Conservation (phyloP, 2,329 filamentous ascomycete species). For the Polychaeton citri region DNA sequence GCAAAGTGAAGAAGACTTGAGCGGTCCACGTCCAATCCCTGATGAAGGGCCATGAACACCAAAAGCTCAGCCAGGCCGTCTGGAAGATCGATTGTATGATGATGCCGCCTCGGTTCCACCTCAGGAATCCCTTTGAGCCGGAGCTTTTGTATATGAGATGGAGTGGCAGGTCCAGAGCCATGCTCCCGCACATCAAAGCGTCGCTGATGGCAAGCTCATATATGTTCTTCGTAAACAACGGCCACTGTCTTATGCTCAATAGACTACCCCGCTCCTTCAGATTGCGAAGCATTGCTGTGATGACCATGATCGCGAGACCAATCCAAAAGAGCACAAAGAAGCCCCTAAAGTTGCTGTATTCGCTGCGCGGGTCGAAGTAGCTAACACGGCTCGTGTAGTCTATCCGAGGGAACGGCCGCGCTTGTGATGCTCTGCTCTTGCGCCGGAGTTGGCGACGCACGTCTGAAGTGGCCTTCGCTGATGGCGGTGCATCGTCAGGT, state of each 20-base stretch:
- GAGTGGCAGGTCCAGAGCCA: slow-evolving; percentile 57
- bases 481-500: slow-evolving; percentile 83
- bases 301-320: slow-evolving; percentile 87
- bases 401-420: slow-evolving; percentile 80
- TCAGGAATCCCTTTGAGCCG: slow-evolving; percentile 38
- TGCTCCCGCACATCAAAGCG: slow-evolving; percentile 68
- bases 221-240: slow-evolving; percentile 73
- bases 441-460: slow-evolving; percentile 66
- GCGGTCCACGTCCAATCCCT: slow-evolving; percentile 93
- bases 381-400: slow-evolving; percentile 84
- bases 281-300: slow-evolving; percentile 86
- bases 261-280: slow-evolving; percentile 87
- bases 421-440: slow-evolving; percentile 47
- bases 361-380: slow-evolving; percentile 85
- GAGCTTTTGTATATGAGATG: slow-evolving; percentile 51
- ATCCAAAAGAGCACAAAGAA: slow-evolving; percentile 99
- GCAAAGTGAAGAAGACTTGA: slow-evolving; percentile 86
- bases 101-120: slow-evolving; percentile 69
- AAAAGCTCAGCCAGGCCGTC: slow-evolving; percentile 61
- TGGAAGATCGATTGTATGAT: slow-evolving; percentile 74
- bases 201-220: slow-evolving; percentile 78
- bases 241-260: slow-evolving; percentile 75
- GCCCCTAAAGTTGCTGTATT: slow-evolving; percentile 87
- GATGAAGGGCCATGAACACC: slow-evolving; percentile 66
- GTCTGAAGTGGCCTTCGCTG: slow-evolving; percentile 70